Evolutionary conservation across 75 land plant species (phyloP).

Genomic region (Pinus albicaulis): DNA sequence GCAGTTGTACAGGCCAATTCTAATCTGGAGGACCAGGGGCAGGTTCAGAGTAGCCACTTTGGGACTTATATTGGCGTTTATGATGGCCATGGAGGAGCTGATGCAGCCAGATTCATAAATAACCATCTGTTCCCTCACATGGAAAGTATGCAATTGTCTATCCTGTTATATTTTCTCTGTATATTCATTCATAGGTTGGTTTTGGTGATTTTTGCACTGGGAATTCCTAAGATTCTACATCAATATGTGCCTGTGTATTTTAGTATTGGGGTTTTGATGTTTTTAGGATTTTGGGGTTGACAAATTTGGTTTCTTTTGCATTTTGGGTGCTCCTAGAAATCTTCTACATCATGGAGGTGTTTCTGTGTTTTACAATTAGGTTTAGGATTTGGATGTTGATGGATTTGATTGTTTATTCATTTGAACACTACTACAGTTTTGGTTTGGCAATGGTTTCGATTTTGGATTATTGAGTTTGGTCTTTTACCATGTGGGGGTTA

Average conservation of each 20-base stretch:
- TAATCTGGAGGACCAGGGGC: constrained; percentile 71
- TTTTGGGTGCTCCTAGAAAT: too few species aligned
- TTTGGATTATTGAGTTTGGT: too few species aligned
- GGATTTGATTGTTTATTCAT: too few species aligned
- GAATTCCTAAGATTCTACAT: neutral
- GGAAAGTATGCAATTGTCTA: constrained; percentile 31
- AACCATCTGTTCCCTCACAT: constrained; percentile 56
- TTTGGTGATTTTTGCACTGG: neutral
- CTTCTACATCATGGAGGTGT: too few species aligned
- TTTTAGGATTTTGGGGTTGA: neutral
- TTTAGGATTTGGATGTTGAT: too few species aligned
- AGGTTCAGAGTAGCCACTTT: constrained; percentile 59
- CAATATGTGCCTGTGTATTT: neutral
- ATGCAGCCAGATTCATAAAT: constrained; percentile 77
- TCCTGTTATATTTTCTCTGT: too few species aligned
- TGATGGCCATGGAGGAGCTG: constrained; percentile 97
- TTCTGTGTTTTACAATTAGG: too few species aligned
- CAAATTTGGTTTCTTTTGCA: too few species aligned
- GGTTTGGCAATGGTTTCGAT: too few species aligned
- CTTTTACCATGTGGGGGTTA: neutral
- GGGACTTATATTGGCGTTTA: constrained; percentile 84
- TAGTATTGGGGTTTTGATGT: neutral
- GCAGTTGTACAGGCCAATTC: constrained; percentile 72
- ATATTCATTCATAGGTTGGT: neutral
- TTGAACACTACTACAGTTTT: too few species aligned